phyloP scores from a whole-genome alignment of 495 filamentous ascomycete species.

The Jackrogersella minutella region DNA sequence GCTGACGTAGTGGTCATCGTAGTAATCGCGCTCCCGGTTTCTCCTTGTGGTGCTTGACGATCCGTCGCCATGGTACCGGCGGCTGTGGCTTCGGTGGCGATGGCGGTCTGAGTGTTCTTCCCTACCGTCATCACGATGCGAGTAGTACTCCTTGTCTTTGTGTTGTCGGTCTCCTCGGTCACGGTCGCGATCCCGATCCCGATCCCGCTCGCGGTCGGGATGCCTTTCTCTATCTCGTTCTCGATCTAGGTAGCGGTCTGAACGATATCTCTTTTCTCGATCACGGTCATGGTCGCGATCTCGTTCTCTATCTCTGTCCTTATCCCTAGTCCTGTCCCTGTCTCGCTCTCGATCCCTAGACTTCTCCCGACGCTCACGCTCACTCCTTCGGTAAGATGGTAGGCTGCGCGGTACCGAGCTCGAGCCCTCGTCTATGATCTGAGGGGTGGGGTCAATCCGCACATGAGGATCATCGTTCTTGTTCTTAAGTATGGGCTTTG shows the following conservation, averaged over 20 bases:
- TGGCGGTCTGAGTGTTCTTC: slow-evolving; percentile 16
- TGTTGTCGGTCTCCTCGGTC: no score
- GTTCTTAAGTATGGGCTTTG: slow-evolving; percentile 62
- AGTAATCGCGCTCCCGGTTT: slow-evolving; percentile 30
- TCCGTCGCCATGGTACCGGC: slow-evolving; percentile 21
- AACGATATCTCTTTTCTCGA: slow-evolving; percentile 37
- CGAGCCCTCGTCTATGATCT: slow-evolving; percentile 47
- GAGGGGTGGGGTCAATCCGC: slow-evolving; percentile 49
- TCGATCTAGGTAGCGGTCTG: slow-evolving; percentile 32
- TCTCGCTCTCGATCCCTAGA: slow-evolving; percentile 39
- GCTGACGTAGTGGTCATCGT: slow-evolving; percentile 32
- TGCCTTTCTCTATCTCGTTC: slow-evolving; percentile 33
- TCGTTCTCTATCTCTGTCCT: slow-evolving; percentile 35
- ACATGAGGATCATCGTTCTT: slow-evolving; percentile 57
- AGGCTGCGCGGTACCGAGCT: slow-evolving; percentile 43
- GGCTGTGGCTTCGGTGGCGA: slow-evolving; percentile 30
- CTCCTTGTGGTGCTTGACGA: slow-evolving; percentile 20
- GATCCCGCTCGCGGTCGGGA: slow-evolving; percentile 38
- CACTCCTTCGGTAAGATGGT: slow-evolving; percentile 38
- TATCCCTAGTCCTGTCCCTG: slow-evolving; percentile 33
- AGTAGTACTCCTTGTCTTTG: slow-evolving; percentile 29
- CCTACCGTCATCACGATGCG: slow-evolving; percentile 7
- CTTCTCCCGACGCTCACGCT: slow-evolving; percentile 28
- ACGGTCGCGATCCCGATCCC: no score
- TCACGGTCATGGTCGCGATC: slow-evolving; percentile 45